Evolutionary conservation across 2,329 filamentous ascomycete species (phyloP), one percentile per base, ranked within the genome.

Genomic region (Fusarium staphyleae): DNA sequence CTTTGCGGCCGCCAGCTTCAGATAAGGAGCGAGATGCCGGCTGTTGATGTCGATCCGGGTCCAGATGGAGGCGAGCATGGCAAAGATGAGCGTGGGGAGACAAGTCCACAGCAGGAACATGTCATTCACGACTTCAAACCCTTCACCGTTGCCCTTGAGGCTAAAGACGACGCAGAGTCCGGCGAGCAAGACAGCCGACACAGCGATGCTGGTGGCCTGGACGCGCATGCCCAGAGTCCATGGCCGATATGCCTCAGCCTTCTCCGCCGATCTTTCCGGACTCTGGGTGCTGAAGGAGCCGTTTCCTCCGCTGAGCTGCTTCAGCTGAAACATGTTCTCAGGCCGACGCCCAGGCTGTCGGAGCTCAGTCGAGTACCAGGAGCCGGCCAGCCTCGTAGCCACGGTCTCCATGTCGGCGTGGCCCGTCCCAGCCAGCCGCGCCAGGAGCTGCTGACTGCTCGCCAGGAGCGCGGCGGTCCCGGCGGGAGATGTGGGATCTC

Each of bases 321-420:
- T 60, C 16, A 69, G 29, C 29, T 69, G 66, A 37, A 69, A 69
- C 46, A 56, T 60, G 43, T 66, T 58, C 15, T 62, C 57, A 2
- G 62, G 63, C 24, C 60, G 57, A 5, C 57, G 52, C 12, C 60
- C 57, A 6, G 60, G 62, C 7, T 66, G 65, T 4, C 52, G 63
- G 9, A 68, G 47, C 33, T 64, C 57, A 3, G 64, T 66, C 7
- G 66, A 66, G 36, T 69, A 70, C 64, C 66, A 70, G n/a, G 66
- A 63, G 3, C 65, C 67, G n/a, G 59, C 52, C 14, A 70, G 45
- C 19, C 54, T 62, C 12, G 58, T 49, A 11, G 57, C 51, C 16
- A 70, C 62, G 4, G 50, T 50, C 7, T 60, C 49, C 59, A 69
- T 65, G 19, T 47, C 52, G 7, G 57, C 56, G 14, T 62, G 58